These are phyloP conservation scores for Fagus sylvatica DNA, from an alignment of 306 rosid species.

Conservation along the genomic window DNA sequence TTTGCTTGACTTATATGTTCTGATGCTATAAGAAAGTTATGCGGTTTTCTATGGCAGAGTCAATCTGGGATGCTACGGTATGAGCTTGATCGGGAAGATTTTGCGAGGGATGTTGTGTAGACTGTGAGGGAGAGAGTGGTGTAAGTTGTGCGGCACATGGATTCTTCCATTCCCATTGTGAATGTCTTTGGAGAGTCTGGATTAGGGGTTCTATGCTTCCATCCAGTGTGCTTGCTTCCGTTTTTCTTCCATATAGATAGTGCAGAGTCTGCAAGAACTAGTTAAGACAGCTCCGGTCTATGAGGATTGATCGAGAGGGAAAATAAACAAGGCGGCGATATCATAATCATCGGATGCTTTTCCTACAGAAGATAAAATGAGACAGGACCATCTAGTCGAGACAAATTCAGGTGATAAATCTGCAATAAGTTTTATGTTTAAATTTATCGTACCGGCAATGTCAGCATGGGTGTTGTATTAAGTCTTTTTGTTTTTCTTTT, in stretches of 20 bases:
- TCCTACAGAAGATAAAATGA: conserved; percentile 22
- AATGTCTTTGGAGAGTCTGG: conserved; percentile 36
- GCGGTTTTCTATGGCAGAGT: conserved; percentile 32
- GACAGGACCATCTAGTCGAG: conserved; percentile 34
- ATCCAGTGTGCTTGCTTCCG: conserved; percentile 43
- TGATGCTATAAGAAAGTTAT: no score
- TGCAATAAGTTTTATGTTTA: conserved; percentile 36
- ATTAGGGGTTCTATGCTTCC: conserved; percentile 35
- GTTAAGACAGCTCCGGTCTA: conserved; percentile 32
- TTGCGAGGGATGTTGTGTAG: conserved; percentile 49
- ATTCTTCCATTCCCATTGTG: conserved; percentile 39
- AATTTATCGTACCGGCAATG: conserved; percentile 21
- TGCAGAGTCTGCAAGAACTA: conserved; percentile 41
- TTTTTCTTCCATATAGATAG: conserved; percentile 28
- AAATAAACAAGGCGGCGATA: conserved; percentile 23
- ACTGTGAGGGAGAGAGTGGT: conserved; percentile 20
- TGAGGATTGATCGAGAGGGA: conserved; percentile 11
- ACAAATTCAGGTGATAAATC: conserved; percentile 42
- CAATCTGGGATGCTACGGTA: conserved; percentile 36
- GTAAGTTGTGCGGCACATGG: conserved; percentile 28
- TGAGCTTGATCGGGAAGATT: conserved; percentile 28
- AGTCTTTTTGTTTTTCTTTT: conserved; percentile 19
- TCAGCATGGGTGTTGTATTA: conserved; percentile 29
- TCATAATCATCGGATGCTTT: conserved; percentile 17
- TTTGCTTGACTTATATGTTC: no score